Evolutionary conservation across 805 yeast species (phyloP).

Genomic region (Komagataella mondaviorum): DNA sequence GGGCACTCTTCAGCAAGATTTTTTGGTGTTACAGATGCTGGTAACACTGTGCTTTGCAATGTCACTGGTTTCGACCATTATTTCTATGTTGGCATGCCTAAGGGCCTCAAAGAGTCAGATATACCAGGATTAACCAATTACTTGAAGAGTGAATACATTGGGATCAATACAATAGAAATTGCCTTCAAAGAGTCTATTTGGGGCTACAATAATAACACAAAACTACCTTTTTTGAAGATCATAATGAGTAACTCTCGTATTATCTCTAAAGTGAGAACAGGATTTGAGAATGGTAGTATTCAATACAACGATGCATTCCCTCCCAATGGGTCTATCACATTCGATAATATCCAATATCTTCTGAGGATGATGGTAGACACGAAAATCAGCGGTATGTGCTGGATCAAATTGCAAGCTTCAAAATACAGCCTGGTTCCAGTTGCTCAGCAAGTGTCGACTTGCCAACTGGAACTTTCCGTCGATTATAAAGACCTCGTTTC

Average conservation of each 20-base stretch:
- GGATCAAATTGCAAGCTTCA: conserved; percentile 81
- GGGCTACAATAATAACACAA: conserved; percentile 78
- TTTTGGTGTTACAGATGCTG: conserved; percentile 85
- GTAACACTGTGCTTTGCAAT: conserved; percentile 81
- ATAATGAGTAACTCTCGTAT: conserved; percentile 50
- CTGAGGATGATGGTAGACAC: conserved; percentile 87
- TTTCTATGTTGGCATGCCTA: conserved; percentile 84
- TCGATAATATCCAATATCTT: conserved; percentile 81
- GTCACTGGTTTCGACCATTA: conserved; percentile 85
- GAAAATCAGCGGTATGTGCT: conserved; percentile 89
- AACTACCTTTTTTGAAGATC: conserved; percentile 70
- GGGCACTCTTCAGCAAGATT: conserved; percentile 61
- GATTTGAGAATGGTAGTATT: conserved; percentile 75
- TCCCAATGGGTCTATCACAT: conserved; percentile 51
- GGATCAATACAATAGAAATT: conserved; percentile 55
- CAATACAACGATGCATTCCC: conserved; percentile 52
- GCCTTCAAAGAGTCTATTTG: conserved; percentile 73
- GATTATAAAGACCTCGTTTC: conserved; percentile 57
- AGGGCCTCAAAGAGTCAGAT: conserved; percentile 50
- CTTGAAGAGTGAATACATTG: conserved; percentile 33
- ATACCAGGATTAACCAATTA: conserved; percentile 12
- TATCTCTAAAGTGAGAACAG: conserved; percentile 58
- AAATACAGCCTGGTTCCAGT: conserved; percentile 39
- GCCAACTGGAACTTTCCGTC: conserved; percentile 75
- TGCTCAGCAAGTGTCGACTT: conserved; percentile 40